Evolutionary conservation across 1,284 basidiomycete genomes (phyloP).

Genomic region (Sporisorium exsertum): DNA sequence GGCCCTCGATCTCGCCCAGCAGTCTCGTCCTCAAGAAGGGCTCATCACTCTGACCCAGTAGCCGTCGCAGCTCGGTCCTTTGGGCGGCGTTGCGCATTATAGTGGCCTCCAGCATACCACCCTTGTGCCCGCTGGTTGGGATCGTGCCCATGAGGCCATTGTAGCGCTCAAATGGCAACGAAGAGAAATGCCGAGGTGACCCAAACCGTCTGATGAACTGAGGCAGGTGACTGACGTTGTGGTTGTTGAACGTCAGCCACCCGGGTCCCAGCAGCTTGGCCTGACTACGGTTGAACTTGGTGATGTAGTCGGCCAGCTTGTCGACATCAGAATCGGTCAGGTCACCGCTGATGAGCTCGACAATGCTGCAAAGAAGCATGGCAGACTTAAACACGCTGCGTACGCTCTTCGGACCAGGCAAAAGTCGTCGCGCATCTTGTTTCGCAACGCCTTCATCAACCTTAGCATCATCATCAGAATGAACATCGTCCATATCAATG

Average conservation of each 20-base stretch:
- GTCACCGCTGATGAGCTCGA: background rate
- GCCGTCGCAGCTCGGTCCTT: background rate
- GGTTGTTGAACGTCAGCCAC: constrained; percentile 17
- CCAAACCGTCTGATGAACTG: constrained; percentile 6
- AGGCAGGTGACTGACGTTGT: constrained; percentile 1
- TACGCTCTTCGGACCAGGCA: background rate
- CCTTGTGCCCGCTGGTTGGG: background rate
- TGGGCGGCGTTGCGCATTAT: background rate
- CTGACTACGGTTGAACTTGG: constrained; percentile 1
- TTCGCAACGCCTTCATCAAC: no score
- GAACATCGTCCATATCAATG: no score
- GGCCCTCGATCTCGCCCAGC: background rate
- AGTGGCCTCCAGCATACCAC: background rate
- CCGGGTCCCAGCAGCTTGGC: constrained; percentile 8
- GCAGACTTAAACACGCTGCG: background rate
- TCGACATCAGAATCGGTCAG: background rate
- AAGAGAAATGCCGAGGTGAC: constrained; percentile 4
- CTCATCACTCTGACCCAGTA: background rate
- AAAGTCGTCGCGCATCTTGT: background rate
- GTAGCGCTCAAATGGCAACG: constrained; percentile 5
- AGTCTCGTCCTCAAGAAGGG: background rate
- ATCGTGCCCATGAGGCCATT: constrained; percentile 5
- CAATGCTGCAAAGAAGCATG: constrained; percentile 2
- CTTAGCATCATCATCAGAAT: no score
- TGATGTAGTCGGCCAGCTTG: background rate